Conservation (phyloP, 1,139 yeast species). For the Blastobotrys aristatus region DNA sequence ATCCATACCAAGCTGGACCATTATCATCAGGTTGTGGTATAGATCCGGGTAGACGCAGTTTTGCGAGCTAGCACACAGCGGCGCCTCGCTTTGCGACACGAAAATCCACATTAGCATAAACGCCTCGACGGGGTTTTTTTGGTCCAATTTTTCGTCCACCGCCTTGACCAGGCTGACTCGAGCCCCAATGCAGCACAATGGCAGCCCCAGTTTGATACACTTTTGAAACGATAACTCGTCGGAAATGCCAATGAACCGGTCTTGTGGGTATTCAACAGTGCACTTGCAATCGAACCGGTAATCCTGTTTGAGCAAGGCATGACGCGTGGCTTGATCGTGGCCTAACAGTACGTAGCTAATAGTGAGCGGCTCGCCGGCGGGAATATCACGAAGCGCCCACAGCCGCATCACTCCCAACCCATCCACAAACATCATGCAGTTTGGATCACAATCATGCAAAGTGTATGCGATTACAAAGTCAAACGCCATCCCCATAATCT, state of each 20-base stretch:
- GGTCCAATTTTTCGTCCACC: not conserved
- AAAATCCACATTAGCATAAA: not conserved
- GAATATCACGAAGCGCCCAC: not conserved
- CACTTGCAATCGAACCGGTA: conserved; percentile 10
- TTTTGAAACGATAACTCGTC: not conserved
- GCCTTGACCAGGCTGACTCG: not conserved
- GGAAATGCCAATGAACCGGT: not conserved
- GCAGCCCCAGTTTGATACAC: not conserved
- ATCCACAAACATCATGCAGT: not conserved
- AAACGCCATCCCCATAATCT: conserved; percentile 6
- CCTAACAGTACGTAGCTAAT: conserved; percentile 2
- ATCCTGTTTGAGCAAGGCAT: not conserved
- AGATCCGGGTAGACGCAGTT: not conserved
- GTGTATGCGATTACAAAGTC: conserved; percentile 3
- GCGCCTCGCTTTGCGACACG: not conserved
- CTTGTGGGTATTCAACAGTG: not conserved
- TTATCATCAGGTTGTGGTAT: not conserved
- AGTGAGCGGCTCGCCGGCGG: conserved; percentile 6
- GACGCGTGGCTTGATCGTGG: conserved; percentile 1
- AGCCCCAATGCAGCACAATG: not conserved
- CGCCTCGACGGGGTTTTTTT: not conserved
- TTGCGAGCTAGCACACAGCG: not conserved
- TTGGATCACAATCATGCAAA: conserved; percentile 9
- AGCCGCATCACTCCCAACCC: not conserved
- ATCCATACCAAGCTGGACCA: not conserved